A percentile compares a stretch with the other conserved stretches of the same genome.
phyloP scores from a whole-genome alignment of 2,329 filamentous ascomycete species.

The Dactylellina cionopaga region DNA sequence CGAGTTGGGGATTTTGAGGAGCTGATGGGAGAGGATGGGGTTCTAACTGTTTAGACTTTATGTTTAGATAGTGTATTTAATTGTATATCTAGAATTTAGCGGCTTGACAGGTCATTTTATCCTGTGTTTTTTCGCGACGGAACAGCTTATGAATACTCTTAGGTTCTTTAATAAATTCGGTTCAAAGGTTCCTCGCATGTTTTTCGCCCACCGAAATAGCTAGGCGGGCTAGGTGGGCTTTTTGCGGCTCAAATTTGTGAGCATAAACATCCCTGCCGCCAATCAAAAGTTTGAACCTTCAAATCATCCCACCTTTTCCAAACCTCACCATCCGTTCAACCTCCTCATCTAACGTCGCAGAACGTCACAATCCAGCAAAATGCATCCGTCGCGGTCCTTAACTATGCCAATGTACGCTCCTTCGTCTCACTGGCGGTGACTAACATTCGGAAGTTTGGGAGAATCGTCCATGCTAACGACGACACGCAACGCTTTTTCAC shows the following conservation, averaged over 20 bases:
- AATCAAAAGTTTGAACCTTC: slow-evolving; percentile 20
- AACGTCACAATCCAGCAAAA: slow-evolving; percentile 8
- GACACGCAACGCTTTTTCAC: not conserved
- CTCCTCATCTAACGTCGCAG: not conserved
- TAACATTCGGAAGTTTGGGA: not conserved
- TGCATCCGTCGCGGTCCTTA: slow-evolving; percentile 35
- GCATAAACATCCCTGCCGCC: slow-evolving; percentile 25
- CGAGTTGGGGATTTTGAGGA: slow-evolving; percentile 44
- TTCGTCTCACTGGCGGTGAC: not conserved
- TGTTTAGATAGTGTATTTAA: not conserved
- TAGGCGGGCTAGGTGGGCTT: not conserved
- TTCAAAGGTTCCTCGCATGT: too few relatives aligned
- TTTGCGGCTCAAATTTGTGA: not conserved
- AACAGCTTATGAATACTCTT: too few relatives aligned
- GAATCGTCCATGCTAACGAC: slow-evolving; percentile 5
- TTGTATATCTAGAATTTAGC: slow-evolving; percentile 34
- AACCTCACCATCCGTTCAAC: not conserved
- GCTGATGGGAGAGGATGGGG: slow-evolving; percentile 46
- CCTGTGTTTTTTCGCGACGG: too few relatives aligned
- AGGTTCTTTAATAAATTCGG: too few relatives aligned
- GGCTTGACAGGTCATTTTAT: not conserved
- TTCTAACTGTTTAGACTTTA: slow-evolving; percentile 13
- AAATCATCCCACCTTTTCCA: slow-evolving; percentile 38
- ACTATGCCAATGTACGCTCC: slow-evolving; percentile 39
- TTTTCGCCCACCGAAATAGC: not conserved